Evolutionary conservation across 2,329 filamentous ascomycete genomes (phyloP).

Genomic region (Microdochium trichocladiopsis): DNA sequence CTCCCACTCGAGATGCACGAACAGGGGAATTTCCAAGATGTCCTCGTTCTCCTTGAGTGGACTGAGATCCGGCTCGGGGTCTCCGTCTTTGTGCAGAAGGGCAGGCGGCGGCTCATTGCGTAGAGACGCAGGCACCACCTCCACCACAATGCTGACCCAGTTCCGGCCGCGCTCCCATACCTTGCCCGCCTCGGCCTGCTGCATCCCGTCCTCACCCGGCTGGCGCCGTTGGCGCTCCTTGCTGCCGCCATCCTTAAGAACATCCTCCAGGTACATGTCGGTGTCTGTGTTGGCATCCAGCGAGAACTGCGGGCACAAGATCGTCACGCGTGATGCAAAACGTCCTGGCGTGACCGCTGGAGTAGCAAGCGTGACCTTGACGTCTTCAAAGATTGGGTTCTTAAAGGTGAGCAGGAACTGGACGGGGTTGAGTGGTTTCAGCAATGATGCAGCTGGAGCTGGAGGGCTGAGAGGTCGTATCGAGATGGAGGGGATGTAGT

Average conservation of each 20-base stretch:
- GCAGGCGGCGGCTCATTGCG: constrained; percentile 26
- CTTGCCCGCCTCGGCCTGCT: constrained; percentile 79
- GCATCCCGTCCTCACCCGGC: constrained; percentile 33
- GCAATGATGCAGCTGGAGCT: not conserved
- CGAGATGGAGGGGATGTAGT: constrained; percentile 78
- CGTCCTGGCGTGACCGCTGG: constrained; percentile 71
- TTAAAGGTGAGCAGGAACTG: constrained; percentile 87
- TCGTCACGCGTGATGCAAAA: constrained; percentile 74
- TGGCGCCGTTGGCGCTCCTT: constrained; percentile 28
- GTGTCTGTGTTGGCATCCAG: constrained; percentile 87
- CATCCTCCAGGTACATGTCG: constrained; percentile 78
- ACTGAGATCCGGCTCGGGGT: constrained; percentile 32
- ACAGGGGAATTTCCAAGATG: constrained; percentile 82
- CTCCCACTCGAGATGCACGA: constrained; percentile 89
- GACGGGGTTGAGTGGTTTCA: constrained; percentile 33
- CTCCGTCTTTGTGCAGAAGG: constrained; percentile 18
- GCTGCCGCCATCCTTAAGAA: constrained; percentile 50
- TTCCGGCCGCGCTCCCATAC: constrained; percentile 94
- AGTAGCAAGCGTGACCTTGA: constrained; percentile 82
- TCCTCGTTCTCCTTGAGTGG: constrained; percentile 53
- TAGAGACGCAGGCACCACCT: constrained; percentile 66
- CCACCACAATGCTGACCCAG: constrained; percentile 90
- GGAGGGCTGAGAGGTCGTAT: constrained; percentile 53
- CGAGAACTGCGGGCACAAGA: constrained; percentile 90
- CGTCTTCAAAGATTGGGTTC: constrained; percentile 88